These are phyloP conservation scores for Pseudogymnoascus sp. DNA, from an alignment of 2,329 filamentous ascomycete genomes.

Conservation along the genomic window DNA sequence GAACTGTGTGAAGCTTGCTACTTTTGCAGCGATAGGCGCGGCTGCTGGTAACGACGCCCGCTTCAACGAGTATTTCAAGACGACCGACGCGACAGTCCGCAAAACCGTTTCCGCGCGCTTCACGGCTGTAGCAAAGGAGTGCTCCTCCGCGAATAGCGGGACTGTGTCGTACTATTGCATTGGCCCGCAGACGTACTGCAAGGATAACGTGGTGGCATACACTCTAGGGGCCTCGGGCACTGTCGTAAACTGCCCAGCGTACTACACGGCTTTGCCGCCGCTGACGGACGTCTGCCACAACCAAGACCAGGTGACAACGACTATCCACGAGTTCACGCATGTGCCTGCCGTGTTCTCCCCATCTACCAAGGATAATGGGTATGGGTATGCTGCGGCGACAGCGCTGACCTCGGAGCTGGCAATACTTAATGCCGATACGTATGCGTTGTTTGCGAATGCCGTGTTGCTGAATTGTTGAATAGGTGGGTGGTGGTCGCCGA, in stretches of 20 bases:
- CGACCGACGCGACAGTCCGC: constrained; percentile 36
- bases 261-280: constrained; percentile 45
- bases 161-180: constrained; percentile 48
- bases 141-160: constrained; percentile 39
- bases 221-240: constrained; percentile 44
- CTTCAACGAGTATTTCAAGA: constrained; percentile 57
- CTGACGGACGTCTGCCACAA: constrained; percentile 45
- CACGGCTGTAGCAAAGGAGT: constrained; percentile 45
- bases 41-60: constrained; percentile 39
- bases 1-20: constrained; percentile 46
- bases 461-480: constrained; percentile 33
- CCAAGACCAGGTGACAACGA: constrained; percentile 58
- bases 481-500: not conserved
- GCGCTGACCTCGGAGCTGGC: constrained; percentile 40
- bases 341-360: constrained; percentile 42
- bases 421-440: constrained; percentile 57
- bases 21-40: constrained; percentile 42
- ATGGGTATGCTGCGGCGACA: constrained; percentile 44
- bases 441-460: constrained; percentile 44
- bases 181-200: constrained; percentile 47
- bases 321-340: constrained; percentile 59
- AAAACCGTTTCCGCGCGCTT: constrained; percentile 43
- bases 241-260: constrained; percentile 54
- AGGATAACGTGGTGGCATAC: constrained; percentile 47
- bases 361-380: constrained; percentile 50